A percentile compares a stretch with the other conserved stretches of the same genome.
Conservation (phyloP, 2,329 filamentous ascomycete genomes). For the Colletotrichum siamense region DNA sequence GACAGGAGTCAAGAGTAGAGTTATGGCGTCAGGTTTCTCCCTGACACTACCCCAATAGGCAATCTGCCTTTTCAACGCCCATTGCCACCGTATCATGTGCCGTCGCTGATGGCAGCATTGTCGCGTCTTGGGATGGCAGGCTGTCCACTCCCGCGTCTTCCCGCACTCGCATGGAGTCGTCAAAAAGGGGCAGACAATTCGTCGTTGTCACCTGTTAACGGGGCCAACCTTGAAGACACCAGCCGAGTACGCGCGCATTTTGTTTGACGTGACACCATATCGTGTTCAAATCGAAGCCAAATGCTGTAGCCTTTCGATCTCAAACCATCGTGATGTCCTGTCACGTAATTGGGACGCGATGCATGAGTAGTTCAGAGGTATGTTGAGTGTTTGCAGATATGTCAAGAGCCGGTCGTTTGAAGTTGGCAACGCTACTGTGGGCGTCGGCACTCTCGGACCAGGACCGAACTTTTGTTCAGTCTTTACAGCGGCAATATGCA, state of each 20-base stretch:
- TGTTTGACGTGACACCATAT: not conserved
- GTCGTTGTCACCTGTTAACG: not conserved
- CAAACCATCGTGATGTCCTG: not conserved
- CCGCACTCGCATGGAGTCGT: constrained; percentile 2
- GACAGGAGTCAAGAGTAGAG: constrained; percentile 4
- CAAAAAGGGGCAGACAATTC: not conserved
- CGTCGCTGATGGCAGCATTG: constrained; percentile 2
- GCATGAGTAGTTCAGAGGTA: not conserved
- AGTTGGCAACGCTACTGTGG: not conserved
- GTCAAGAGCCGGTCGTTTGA: not conserved
- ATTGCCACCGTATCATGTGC: constrained; percentile 12
- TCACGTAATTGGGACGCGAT: not conserved
- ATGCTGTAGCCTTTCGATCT: not conserved
- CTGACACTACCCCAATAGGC: not conserved
- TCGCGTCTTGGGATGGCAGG: constrained; percentile 16
- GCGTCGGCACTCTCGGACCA: not conserved
- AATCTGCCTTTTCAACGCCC: not conserved
- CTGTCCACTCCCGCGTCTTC: not conserved
- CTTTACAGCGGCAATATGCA: not conserved
- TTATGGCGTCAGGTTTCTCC: constrained; percentile 13
- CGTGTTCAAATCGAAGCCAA: not conserved
- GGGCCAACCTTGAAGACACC: not conserved
- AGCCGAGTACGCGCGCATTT: not conserved
- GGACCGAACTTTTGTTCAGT: not conserved
- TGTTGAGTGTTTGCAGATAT: not conserved